A percentile compares a stretch with the other conserved stretches of the same genome.
Conservation (phyloP, 208 protist genomes). For the Balamuthia mandrillaris region DNA sequence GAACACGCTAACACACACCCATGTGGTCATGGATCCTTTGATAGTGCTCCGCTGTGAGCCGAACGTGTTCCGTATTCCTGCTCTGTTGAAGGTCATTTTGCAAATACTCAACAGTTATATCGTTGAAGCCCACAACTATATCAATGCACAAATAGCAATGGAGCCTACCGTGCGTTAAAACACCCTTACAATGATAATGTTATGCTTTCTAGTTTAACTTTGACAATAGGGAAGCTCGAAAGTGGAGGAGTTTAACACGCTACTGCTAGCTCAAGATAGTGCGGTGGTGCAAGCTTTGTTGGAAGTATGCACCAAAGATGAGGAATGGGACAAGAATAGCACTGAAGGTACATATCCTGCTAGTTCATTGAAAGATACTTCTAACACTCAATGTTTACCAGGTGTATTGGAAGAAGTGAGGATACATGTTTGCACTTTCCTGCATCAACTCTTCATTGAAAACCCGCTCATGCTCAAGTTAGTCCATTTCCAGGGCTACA, state of each 20-base stretch:
- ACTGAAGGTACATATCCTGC: background rate
- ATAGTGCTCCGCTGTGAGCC: slow-evolving; percentile 38
- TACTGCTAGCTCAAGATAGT: slow-evolving; percentile 47
- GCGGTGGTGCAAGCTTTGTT: slow-evolving; percentile 51
- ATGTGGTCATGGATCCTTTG: slow-evolving; percentile 48
- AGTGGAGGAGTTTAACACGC: slow-evolving; percentile 45
- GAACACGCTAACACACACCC: background rate
- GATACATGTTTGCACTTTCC: slow-evolving; percentile 49
- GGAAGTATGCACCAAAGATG: slow-evolving; percentile 44
- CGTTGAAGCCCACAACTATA: slow-evolving; percentile 43
- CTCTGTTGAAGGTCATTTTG: slow-evolving; percentile 48
- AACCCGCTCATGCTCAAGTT: slow-evolving; percentile 55
- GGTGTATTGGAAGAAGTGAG: slow-evolving; percentile 51
- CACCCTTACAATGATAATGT: background rate
- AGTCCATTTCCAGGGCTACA: slow-evolving; percentile 58
- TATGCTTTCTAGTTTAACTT: background rate
- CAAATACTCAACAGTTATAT: slow-evolving; percentile 47
- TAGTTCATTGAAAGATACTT: background rate
- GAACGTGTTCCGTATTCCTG: slow-evolving; percentile 42
- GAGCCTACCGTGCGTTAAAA: background rate
- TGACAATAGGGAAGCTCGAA: background rate
- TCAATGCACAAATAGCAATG: slow-evolving; percentile 28
- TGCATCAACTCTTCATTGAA: slow-evolving; percentile 61
- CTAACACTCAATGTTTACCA: background rate
- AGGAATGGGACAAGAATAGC: background rate